phyloP scores from a whole-genome alignment of 83 land plant species.

The Picea engelmannii region DNA sequence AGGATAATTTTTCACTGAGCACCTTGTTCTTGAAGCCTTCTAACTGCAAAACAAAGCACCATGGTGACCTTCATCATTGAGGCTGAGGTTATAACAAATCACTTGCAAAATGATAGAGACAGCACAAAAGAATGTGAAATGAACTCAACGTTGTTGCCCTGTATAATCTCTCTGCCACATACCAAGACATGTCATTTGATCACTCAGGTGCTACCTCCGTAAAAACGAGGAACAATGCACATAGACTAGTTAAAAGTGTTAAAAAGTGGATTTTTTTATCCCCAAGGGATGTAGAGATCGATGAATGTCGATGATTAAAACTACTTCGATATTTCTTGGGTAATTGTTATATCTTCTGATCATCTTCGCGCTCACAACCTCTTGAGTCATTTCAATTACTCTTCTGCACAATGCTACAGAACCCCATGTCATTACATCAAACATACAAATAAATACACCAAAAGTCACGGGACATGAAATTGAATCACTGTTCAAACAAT shows the following conservation, averaged over 20 bases:
- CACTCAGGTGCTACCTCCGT: background rate
- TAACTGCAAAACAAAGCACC: background rate
- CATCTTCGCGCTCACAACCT: conserved; percentile 20
- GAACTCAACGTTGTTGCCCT: background rate
- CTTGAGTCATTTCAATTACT: conserved; percentile 16
- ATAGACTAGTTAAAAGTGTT: background rate
- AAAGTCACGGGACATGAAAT: background rate
- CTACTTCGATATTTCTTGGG: background rate
- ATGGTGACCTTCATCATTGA: background rate
- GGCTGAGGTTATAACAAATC: background rate
- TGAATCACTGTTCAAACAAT: too few species aligned
- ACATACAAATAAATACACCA: conserved; percentile 1
- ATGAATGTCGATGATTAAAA: background rate
- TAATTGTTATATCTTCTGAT: background rate
- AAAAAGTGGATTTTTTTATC: background rate
- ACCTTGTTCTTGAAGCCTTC: background rate
- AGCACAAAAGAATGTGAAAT: background rate
- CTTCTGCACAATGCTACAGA: conserved; percentile 53
- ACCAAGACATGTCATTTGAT: background rate
- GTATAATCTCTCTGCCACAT: background rate
- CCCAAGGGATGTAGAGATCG: background rate
- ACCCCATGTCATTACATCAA: conserved; percentile 33
- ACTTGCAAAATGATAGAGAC: background rate
- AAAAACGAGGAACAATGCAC: background rate
- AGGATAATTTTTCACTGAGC: too few species aligned